Evolutionary conservation across 1,284 basidiomycete species (phyloP), one percentile per base, ranked within the genome.

Genomic region (Moesziomyces sp.): DNA sequence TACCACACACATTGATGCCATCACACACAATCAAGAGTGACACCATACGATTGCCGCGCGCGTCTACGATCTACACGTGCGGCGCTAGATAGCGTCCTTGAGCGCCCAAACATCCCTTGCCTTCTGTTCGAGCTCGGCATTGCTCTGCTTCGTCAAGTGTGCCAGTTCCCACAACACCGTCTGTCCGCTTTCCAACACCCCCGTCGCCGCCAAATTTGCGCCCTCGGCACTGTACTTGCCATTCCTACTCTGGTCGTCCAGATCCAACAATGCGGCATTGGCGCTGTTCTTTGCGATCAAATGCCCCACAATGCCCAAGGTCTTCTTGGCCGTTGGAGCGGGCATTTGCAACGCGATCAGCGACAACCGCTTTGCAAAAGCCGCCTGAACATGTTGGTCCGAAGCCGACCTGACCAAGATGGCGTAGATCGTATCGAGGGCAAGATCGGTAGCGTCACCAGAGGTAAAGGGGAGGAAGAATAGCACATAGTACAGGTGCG

Each of bases 401-500:
- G 30, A 33, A 0, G 98, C 87, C 44, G 92, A 91, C 55, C 91
- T 89, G 87, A 99, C 96, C 51, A 99, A 87, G 83, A 96, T 89
- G 77, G 68, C 33, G 56, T 76, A 52, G 13, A 76, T 35, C n/a
- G 64, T 52, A 40, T 77, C 58, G 42, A 75, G 44, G 30, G 77
- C 52, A 30, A 66, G 47, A 52, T 70, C 54, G 30, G 11, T 33
- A 13, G 63, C 40, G 26, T 52, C 49, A 9, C 43, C 54, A 14
- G 45, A 19, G 28, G 49, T 35, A 3, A 88, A 83, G 0, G 86
- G 86, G 9, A 87, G 83, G 64, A 50, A 68, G 53, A 73, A 73
- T 11, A 89, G 80, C 46, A 88, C 86, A 38, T 88, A 86, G 85
- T 93, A 94, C 16, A 94, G 87, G 45, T 89, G 88, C 57, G 89